Evolutionary conservation across 2,329 filamentous ascomycete genomes (phyloP).

Genomic region (Fonsecaea multimorphosa): DNA sequence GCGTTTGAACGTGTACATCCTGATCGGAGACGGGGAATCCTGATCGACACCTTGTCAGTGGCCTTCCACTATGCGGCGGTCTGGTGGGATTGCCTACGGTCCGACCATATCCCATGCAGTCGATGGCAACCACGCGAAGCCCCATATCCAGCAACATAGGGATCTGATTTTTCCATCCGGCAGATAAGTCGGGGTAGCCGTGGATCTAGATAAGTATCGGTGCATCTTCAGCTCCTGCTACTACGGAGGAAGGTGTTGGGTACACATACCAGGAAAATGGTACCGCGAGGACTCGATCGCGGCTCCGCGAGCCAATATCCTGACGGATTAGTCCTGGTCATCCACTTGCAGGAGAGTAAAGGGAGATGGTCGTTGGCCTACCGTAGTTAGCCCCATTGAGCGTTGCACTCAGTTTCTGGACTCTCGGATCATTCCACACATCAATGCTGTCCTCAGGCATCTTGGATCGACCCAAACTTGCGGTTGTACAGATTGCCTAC

Average conservation of each 20-base stretch:
- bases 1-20: constrained; percentile 72
- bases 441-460: constrained; percentile 14
- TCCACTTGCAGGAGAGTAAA: background rate
- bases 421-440: constrained; percentile 11
- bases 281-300: constrained; percentile 46
- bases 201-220: constrained; percentile 56
- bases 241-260: background rate
- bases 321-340: background rate
- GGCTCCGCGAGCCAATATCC: constrained; percentile 16
- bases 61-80: no score
- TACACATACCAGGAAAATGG: constrained; percentile 54
- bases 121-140: constrained; percentile 78
- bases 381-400: constrained; percentile 14
- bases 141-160: constrained; percentile 73
- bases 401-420: constrained; percentile 2
- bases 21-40: constrained; percentile 55
- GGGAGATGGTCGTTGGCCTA: background rate
- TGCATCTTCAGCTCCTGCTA: background rate
- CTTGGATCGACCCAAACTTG: background rate
- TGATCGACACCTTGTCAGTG: constrained; percentile 25
- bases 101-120: constrained; percentile 84
- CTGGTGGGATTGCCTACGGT: constrained; percentile 51
- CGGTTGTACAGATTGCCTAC: no score
- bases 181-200: constrained; percentile 82
- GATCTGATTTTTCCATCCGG: constrained; percentile 89